Base-by-base conservation (phyloP, 2,329 filamentous ascomycete genomes). In the Cryphonectria parasitica region DNA sequence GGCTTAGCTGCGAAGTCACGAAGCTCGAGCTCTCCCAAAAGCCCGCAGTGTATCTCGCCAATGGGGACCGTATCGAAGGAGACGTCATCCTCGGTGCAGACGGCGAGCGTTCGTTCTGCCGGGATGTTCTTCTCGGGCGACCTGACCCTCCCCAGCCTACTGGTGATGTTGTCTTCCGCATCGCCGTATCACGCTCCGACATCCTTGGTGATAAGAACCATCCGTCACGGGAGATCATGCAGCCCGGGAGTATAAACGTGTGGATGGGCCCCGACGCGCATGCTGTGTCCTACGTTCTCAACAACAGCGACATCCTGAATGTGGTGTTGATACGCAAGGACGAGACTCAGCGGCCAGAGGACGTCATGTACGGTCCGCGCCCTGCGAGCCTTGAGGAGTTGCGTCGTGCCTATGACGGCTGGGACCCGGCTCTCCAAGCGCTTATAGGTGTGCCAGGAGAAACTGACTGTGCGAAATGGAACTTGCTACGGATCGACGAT, bases 111-210 rank as follows among this genome's bases (percentile, higher is more conserved):
- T 66, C 64, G 25, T 36, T 36, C 31, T 66, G 64, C 45, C 28
- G 64, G 3, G n/a, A n/a, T 22, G 25, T 4, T 28, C 45, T 66
- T 13, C 25, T 66, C 5, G 64, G 64, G 13, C 43, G 28, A 22
- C 11, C 43, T 3, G 45, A 56, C 17, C 64, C 45, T 52, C 64
- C 64, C 28, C 4, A n/a, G 6, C 28, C 15, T 13, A 36, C 64
- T 4, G 64, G 64, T 4, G 64, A 66, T 28, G 64, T 66, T 13
- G 64, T 66, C 28, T 66, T 36, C 64, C 64, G 64, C 15, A 36
- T 66, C 13, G 43, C n/a, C 8, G 64, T 66, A 15, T n/a, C 45
- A 0, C 43, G 25, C 10, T 28, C 45, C 22, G 64, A 66, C 28
- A 66, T 66, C 28, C 17, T 13, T 8, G 43, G 52, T 4, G 28